Conservation (phyloP, 176 grass and related monocot genomes). For the Hordeum marinum region DNA sequence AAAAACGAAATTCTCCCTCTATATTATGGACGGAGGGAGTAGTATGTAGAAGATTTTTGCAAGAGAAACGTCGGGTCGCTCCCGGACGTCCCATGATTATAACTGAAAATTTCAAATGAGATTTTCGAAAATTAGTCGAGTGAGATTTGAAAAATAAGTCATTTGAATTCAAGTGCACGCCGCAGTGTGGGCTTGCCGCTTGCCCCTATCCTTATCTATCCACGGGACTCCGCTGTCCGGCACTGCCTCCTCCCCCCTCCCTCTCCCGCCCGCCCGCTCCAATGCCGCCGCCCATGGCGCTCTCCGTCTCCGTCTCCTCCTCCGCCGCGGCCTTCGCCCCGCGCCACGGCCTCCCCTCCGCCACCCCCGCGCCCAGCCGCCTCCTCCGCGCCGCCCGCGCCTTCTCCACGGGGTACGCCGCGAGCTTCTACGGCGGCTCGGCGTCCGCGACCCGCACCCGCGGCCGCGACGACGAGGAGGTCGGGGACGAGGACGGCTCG, state of each 20-base stretch:
- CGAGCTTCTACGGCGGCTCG: slow-evolving; percentile 46
- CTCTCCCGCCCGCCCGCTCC: neutral
- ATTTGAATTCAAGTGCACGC: neutral
- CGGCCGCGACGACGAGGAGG: slow-evolving; percentile 26
- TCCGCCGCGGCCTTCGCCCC: neutral
- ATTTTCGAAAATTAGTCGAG: too few relatives aligned
- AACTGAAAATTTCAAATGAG: too few relatives aligned
- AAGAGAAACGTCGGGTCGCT: too few relatives aligned
- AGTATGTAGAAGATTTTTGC: too few relatives aligned
- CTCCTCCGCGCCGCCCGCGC: slow-evolving; percentile 5
- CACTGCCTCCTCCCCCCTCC: neutral
- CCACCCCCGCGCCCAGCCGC: neutral
- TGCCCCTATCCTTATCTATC: neutral
- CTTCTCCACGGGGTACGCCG: slow-evolving; percentile 41
- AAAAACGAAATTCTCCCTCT: too few relatives aligned
- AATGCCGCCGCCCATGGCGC: slow-evolving; percentile 49
- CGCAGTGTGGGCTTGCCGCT: too few relatives aligned
- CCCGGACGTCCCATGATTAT: too few relatives aligned
- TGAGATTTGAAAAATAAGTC: neutral
- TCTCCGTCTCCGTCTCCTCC: slow-evolving; percentile 20
- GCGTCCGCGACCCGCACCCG: slow-evolving; percentile 32
- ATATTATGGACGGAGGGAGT: too few relatives aligned
- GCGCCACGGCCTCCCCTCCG: neutral
- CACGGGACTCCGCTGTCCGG: neutral
- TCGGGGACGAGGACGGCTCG: slow-evolving; percentile 30